A percentile compares a stretch with the other conserved stretches of the same genome.
These are phyloP conservation scores for Pythium myriotylum DNA, from an alignment of 352 stramenopile genomes.

Conservation along the genomic window DNA sequence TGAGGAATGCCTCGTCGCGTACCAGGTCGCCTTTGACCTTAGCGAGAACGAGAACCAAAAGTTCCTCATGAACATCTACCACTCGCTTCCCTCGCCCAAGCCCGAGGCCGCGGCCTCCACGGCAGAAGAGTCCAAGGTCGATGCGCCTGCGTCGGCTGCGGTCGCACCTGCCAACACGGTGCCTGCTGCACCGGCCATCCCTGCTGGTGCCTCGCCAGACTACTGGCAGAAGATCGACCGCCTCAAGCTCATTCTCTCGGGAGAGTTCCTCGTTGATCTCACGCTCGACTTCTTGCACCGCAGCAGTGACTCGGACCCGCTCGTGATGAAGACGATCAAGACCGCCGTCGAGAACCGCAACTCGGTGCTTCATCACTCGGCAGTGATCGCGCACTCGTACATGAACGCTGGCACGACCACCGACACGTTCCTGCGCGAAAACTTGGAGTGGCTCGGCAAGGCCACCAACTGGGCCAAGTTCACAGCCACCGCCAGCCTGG, in stretches of 20 bases:
- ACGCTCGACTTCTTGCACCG: slow-evolving; percentile 93
- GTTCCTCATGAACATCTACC: slow-evolving; percentile 94
- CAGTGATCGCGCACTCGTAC: slow-evolving; percentile 96
- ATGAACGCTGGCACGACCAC: slow-evolving; percentile 98
- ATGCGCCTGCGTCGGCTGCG: slow-evolving; percentile 21
- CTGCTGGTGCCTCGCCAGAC: slow-evolving; percentile 57
- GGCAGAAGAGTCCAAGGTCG: slow-evolving; percentile 45
- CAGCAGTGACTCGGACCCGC: slow-evolving; percentile 89
- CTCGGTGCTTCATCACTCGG: slow-evolving; percentile 97
- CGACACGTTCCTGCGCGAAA: slow-evolving; percentile 97
- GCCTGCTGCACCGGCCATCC: slow-evolving; percentile 33
- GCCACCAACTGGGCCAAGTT: slow-evolving; percentile 99
- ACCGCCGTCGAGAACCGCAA: slow-evolving; percentile 94
- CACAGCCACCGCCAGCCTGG: slow-evolving; percentile 97
- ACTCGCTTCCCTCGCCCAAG: slow-evolving; percentile 73
- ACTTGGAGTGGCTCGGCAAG: slow-evolving; percentile 99
- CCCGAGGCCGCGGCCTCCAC: slow-evolving; percentile 35
- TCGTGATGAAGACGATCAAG: slow-evolving; percentile 95
- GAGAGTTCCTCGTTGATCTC: slow-evolving; percentile 93
- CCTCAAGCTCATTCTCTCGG: slow-evolving; percentile 85
- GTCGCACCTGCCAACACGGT: slow-evolving; percentile 25
- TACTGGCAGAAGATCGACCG: slow-evolving; percentile 86
- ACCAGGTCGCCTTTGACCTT: slow-evolving; percentile 98
- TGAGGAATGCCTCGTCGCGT: slow-evolving; percentile 90
- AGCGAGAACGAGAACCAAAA: slow-evolving; percentile 98